These are phyloP conservation scores for Penicillium sp. DNA, from an alignment of 2,329 filamentous ascomycete species.

Conservation along the genomic window DNA sequence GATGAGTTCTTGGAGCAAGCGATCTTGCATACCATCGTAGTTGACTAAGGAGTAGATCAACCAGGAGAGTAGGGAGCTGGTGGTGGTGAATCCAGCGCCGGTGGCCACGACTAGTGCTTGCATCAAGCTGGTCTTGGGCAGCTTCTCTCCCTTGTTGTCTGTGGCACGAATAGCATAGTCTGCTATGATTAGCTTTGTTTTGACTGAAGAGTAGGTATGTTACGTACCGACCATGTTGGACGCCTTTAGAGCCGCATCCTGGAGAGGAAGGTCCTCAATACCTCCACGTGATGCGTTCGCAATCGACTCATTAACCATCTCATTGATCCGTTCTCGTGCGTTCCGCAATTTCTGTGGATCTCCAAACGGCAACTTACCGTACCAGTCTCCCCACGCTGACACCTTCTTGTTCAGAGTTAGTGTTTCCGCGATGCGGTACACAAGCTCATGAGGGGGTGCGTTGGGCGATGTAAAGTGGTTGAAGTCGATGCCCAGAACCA, in stretches of 20 bases:
- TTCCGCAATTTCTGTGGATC: slow-evolving; percentile 38
- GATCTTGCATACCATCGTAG: slow-evolving; percentile 58
- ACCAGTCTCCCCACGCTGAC: slow-evolving; percentile 57
- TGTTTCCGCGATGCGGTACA: slow-evolving; percentile 51
- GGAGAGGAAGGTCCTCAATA: slow-evolving; percentile 19
- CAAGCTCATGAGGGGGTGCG: slow-evolving; percentile 54
- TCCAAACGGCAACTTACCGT: slow-evolving; percentile 58
- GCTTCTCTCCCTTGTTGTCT: slow-evolving; percentile 38
- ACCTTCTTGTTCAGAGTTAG: slow-evolving; percentile 62
- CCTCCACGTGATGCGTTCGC: slow-evolving; percentile 16
- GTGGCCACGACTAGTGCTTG: slow-evolving; percentile 52
- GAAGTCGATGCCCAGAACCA: slow-evolving; percentile 48
- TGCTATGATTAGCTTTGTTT: slow-evolving; percentile 14
- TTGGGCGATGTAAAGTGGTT: slow-evolving; percentile 46
- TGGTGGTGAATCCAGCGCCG: slow-evolving; percentile 64
- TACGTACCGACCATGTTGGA: slow-evolving; percentile 31
- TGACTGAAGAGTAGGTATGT: background rate
- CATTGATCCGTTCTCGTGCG: slow-evolving; percentile 6
- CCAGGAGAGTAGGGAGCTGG: slow-evolving; percentile 60
- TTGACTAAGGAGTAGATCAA: slow-evolving; percentile 54
- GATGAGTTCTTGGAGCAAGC: slow-evolving; percentile 59
- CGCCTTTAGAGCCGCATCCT: slow-evolving; percentile 20
- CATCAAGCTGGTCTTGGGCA: slow-evolving; percentile 27
- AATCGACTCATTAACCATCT: slow-evolving; percentile 22
- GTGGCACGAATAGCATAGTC: slow-evolving; percentile 58